Percentiles rank a stretch among this genome's conserved stretches.
Evolutionary conservation across 352 stramenopile genomes (phyloP).

Genomic region (Blastocystis sp.): DNA sequence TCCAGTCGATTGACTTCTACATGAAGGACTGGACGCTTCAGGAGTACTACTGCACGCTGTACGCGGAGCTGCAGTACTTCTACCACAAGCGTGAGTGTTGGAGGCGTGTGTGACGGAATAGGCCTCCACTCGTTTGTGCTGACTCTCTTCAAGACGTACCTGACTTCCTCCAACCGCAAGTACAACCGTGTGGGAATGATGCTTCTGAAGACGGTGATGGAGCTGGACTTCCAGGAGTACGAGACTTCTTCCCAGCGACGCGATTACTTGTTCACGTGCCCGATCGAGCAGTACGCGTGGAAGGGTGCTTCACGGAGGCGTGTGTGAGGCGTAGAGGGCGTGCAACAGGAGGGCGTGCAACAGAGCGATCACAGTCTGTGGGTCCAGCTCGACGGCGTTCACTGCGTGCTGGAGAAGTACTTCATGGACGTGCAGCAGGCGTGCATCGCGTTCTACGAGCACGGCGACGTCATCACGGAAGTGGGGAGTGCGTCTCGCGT

Average conservation of each 20-base stretch:
- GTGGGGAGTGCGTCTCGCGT: background rate
- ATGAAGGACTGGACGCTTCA: constrained; percentile 44
- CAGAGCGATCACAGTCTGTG: background rate
- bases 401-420: constrained; percentile 53
- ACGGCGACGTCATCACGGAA: constrained; percentile 11
- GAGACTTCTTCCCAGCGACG: background rate
- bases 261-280: no score
- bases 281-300: constrained; percentile 1
- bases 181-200: constrained; percentile 50
- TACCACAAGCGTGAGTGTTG: constrained; percentile 29
- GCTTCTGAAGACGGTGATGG: constrained; percentile 44
- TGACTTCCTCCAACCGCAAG: constrained; percentile 27
- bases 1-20: constrained; percentile 34
- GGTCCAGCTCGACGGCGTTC: background rate
- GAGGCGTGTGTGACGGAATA: background rate
- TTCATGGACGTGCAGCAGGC: constrained; percentile 49
- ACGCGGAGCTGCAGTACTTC: constrained; percentile 52
- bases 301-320: background rate
- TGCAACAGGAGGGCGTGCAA: background rate
- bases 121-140: constrained; percentile 29
- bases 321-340: background rate
- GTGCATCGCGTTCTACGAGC: constrained; percentile 48
- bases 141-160: background rate
- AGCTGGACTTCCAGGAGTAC: constrained; percentile 44
- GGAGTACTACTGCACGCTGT: constrained; percentile 34